Conservation (phyloP, 306 rosid genomes). For the Trichosanthes cucumerina region DNA sequence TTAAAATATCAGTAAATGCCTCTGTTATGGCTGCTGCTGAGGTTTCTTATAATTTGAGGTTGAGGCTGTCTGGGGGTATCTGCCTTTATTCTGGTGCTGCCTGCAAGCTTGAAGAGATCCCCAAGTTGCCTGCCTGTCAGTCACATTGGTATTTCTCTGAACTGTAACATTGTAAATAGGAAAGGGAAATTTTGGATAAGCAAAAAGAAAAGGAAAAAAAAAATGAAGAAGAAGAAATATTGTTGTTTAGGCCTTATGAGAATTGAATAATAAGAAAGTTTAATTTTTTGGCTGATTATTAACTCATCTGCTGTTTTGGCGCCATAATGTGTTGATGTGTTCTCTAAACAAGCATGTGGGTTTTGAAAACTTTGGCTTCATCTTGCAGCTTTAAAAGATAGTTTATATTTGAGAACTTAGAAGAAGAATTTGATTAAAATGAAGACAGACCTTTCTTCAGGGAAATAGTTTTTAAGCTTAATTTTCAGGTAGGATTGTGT, state of each 20-base stretch:
- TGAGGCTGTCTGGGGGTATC: slow-evolving; percentile 28
- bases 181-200: slow-evolving; percentile 10
- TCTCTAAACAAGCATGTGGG: not conserved
- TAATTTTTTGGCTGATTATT: not conserved
- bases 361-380: not conserved
- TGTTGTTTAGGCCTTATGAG: slow-evolving; percentile 50
- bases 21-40: slow-evolving; percentile 9
- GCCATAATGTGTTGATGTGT: not conserved
- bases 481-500: no score
- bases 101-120: slow-evolving; percentile 36
- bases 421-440: no score
- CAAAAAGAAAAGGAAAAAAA: not conserved
- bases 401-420: no score
- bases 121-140: slow-evolving; percentile 26
- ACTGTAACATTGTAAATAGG: slow-evolving; percentile 11
- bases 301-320: not conserved
- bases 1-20: slow-evolving; percentile 25
- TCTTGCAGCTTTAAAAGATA: no score
- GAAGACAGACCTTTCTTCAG: no score
- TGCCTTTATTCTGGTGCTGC: slow-evolving; percentile 36
- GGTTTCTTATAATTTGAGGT: slow-evolving; percentile 1
- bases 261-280: slow-evolving; percentile 37
- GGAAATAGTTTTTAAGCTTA: no score
- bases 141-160: slow-evolving; percentile 1
- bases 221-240: not conserved